These are phyloP conservation scores for Sideroxylon spinosum DNA, from an alignment of 179 eudicot species.

Conservation along the genomic window DNA sequence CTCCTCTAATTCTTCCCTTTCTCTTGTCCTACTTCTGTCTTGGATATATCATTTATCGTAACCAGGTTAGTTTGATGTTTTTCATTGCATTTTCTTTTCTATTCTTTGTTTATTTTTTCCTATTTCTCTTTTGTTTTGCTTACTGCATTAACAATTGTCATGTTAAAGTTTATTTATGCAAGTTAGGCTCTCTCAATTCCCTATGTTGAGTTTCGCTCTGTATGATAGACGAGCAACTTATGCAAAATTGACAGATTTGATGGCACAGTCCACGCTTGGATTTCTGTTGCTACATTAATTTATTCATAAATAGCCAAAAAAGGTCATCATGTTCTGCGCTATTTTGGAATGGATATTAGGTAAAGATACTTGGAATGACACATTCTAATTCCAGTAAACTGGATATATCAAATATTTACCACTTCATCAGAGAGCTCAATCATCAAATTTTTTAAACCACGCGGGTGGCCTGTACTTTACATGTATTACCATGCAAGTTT, in stretches of 20 bases:
- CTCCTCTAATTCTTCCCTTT: slow-evolving; percentile 85
- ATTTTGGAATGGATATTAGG: neutral
- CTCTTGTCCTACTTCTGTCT: slow-evolving; percentile 71
- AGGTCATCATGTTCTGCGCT: neutral
- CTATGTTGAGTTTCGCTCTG: too few species aligned
- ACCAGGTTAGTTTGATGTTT: slow-evolving; percentile 60
- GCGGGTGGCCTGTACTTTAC: neutral
- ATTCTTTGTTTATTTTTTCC: too few species aligned
- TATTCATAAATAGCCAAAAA: neutral
- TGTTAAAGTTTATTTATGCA: too few species aligned
- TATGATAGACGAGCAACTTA: too few species aligned
- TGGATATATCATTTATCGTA: slow-evolving; percentile 71
- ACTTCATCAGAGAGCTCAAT: neutral
- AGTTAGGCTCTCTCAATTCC: too few species aligned
- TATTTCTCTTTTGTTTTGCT: too few species aligned
- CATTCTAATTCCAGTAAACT: neutral
- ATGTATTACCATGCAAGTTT: neutral
- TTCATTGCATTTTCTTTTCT: neutral
- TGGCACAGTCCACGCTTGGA: neutral
- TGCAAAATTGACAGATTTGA: too few species aligned
- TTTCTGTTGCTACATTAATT: neutral
- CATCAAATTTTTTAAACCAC: neutral
- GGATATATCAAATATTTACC: neutral
- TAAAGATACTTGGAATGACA: neutral
- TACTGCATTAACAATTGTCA: too few species aligned